phyloP scores from a whole-genome alignment of 192 early-diverging fungal genomes.

The Rhizoclosmatium globosum region DNA sequence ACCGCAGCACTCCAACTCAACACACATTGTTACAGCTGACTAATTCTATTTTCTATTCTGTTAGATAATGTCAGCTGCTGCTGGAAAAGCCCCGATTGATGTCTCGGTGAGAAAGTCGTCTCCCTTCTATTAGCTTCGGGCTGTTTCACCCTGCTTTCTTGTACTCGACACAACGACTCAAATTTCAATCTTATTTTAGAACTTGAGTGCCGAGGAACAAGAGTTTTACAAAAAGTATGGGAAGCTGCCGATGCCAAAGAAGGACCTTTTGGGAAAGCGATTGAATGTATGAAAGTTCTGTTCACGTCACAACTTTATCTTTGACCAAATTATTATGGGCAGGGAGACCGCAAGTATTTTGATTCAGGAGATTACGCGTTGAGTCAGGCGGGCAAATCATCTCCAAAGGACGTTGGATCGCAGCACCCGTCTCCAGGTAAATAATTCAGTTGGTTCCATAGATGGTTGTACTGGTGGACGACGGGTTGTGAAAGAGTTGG shows the following conservation, averaged over 20 bases:
- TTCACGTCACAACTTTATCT: not conserved
- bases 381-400: constrained; percentile 91
- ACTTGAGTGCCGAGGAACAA: constrained; percentile 79
- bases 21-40: not conserved
- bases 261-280: constrained; percentile 72
- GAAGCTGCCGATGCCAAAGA: constrained; percentile 77
- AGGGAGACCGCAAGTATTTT: constrained; percentile 95
- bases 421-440: constrained; percentile 84
- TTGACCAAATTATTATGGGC: not conserved
- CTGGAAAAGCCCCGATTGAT: constrained; percentile 31
- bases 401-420: constrained; percentile 72
- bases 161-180: not conserved
- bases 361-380: constrained; percentile 99
- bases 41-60: too few species aligned
- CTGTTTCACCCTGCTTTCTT: not conserved
- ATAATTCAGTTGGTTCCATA: not conserved
- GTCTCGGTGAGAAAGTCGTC: constrained; percentile 20
- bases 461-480: not conserved
- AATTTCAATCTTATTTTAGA: not conserved
- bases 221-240: constrained; percentile 86
- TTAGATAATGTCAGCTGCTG: too few species aligned
- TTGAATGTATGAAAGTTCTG: constrained; percentile 67
- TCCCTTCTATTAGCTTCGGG: not conserved
- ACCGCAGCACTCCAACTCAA: not conserved
- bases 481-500: not conserved